These are phyloP conservation scores for Saccharomycopsis sp. DNA, from an alignment of 805 yeast species.

Conservation along the genomic window DNA sequence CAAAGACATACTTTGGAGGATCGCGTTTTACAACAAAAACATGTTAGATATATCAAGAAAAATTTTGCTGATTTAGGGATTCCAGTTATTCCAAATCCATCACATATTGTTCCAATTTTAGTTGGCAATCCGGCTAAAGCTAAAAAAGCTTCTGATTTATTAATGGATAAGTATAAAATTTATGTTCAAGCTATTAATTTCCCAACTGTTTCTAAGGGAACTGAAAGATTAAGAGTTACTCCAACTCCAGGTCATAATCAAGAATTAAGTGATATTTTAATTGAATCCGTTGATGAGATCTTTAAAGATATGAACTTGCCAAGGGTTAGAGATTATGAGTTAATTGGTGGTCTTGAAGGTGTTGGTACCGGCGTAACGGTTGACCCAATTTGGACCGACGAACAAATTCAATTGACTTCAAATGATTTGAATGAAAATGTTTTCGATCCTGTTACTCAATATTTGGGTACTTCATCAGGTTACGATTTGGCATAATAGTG, in stretches of 20 bases:
- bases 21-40: slow-evolving; percentile 77
- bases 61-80: slow-evolving; percentile 64
- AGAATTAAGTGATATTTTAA: slow-evolving; percentile 66
- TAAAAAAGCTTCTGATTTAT: slow-evolving; percentile 81
- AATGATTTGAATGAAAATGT: slow-evolving; percentile 62
- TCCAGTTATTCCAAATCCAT: slow-evolving; percentile 96
- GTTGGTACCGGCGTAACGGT: slow-evolving; percentile 56
- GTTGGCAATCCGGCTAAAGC: slow-evolving; percentile 94
- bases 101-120: slow-evolving; percentile 92
- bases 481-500: too few relatives aligned
- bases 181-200: slow-evolving; percentile 98
- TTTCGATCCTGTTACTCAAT: slow-evolving; percentile 51
- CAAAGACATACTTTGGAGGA: slow-evolving; percentile 72
- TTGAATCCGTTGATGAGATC: slow-evolving; percentile 73
- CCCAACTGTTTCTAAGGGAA: slow-evolving; percentile 95
- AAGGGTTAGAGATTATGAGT: slow-evolving; percentile 71
- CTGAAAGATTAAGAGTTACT: slow-evolving; percentile 94
- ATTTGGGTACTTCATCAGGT: slow-evolving; percentile 70
- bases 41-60: slow-evolving; percentile 78
- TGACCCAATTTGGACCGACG: slow-evolving; percentile 82
- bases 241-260: slow-evolving; percentile 95
- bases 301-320: slow-evolving; percentile 69
- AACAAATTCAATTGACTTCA: slow-evolving; percentile 60
- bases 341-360: slow-evolving; percentile 83
- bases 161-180: slow-evolving; percentile 76